A percentile compares a stretch with the other conserved stretches of the same genome.
These are phyloP conservation scores for Fraxinus angustifolia DNA, from an alignment of 305 asterid genomes.

Conservation along the genomic window DNA sequence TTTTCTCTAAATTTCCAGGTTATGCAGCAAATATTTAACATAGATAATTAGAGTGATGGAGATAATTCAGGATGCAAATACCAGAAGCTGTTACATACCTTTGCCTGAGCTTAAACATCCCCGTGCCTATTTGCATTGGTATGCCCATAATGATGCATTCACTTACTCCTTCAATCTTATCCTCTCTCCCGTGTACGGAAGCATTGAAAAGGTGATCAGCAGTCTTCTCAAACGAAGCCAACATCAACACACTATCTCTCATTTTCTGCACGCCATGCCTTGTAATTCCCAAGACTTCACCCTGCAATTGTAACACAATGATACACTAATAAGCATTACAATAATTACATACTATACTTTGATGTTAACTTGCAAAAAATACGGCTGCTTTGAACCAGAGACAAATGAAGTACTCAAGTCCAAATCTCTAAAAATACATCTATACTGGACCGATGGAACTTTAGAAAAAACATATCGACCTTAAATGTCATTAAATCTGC, in stretches of 20 bases:
- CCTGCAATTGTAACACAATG: conserved; percentile 37
- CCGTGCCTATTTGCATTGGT: conserved; percentile 83
- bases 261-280: conserved; percentile 76
- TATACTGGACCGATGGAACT: background rate
- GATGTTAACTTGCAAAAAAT: background rate
- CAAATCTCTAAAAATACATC: background rate
- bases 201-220: conserved; percentile 84
- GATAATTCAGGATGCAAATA: background rate
- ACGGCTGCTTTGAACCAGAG: background rate
- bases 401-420: background rate
- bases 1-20: background rate
- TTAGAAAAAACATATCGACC: conserved; percentile 34
- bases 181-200: conserved; percentile 70
- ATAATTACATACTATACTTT: background rate
- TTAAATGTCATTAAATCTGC: conserved; percentile 90
- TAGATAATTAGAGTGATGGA: background rate
- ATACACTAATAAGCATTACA: conserved; percentile 11
- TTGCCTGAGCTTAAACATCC: conserved; percentile 83
- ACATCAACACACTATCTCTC: conserved; percentile 82
- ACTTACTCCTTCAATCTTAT: conserved; percentile 83
- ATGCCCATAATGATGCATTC: conserved; percentile 92
- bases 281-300: conserved; percentile 85
- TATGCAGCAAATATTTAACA: background rate
- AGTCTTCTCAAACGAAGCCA: conserved; percentile 90
- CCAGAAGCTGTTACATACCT: conserved; percentile 33